Evolutionary conservation across 345 rosid genomes (phyloP).

Genomic region (Xanthoceras sorbifolium): DNA sequence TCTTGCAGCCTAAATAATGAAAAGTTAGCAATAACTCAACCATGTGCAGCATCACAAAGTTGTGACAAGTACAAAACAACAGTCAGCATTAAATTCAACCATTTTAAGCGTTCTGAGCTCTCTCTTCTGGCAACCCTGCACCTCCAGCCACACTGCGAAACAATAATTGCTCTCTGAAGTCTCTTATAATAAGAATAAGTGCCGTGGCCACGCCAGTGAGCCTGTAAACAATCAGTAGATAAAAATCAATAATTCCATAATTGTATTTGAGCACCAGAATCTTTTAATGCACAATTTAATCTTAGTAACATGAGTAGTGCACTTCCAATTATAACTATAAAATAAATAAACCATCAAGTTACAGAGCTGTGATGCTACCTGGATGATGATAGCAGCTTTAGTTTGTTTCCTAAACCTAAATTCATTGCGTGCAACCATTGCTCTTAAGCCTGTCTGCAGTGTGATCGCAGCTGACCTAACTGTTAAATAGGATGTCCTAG

Average conservation of each 20-base stretch:
- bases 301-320: slow-evolving; percentile 12
- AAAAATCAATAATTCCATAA: slow-evolving; percentile 19
- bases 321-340: slow-evolving; percentile 10
- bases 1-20: slow-evolving; percentile 71
- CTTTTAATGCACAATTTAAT: neutral
- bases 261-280: slow-evolving; percentile 8
- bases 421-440: slow-evolving; percentile 86
- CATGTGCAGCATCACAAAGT: neutral
- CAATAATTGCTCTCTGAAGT: slow-evolving; percentile 79
- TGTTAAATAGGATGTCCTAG: slow-evolving; percentile 53
- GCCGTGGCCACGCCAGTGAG: slow-evolving; percentile 62
- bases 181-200: slow-evolving; percentile 73
- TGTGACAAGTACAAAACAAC: neutral
- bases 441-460: slow-evolving; percentile 85
- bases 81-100: slow-evolving; percentile 46
- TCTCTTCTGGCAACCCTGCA: slow-evolving; percentile 90
- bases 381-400: slow-evolving; percentile 70
- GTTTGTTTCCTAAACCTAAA: slow-evolving; percentile 78
- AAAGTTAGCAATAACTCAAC: slow-evolving; percentile 18
- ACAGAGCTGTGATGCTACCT: slow-evolving; percentile 44
- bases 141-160: slow-evolving; percentile 97
- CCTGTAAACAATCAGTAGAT: slow-evolving; percentile 45
- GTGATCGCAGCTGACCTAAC: slow-evolving; percentile 55
- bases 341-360: slow-evolving; percentile 1
- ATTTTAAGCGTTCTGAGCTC: slow-evolving; percentile 91